Base-by-base conservation (phyloP, 495 filamentous ascomycete species). In the Penicillium lagena region DNA sequence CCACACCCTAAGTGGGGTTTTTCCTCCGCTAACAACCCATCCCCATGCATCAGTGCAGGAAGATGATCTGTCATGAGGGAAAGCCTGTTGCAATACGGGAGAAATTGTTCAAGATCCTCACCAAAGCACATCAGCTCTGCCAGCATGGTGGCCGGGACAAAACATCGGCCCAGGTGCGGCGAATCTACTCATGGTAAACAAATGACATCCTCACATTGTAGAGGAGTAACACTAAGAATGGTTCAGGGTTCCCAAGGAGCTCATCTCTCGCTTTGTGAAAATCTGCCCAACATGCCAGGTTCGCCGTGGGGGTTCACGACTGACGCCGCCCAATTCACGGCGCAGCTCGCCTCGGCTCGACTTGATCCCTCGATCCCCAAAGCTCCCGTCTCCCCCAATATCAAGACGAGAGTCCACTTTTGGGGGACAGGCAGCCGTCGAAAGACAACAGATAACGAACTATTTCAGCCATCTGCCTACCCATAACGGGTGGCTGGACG, bases 101-200 rank as follows among this genome's bases (percentile, higher is more conserved):
- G 56, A 72, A 77, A 42, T 44, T 80, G 12, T 79, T 77, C 55
- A 71, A 75, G 43, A 73, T 80, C 34, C 66, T 80, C 46, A 78
- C 73, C 32, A 72, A 62, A 29, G 76, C 77, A 35, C 77, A 80
- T 49, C 70, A 74, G 30, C 73, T 76, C 50, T 78, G 76, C 27
- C 73, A 79, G 39, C 77, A 80, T 52, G 77, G 77, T 47, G 77
- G 77, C n/a, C 68, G 77, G 41, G 77, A 80, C 54, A 79, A 79
- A 54, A 80, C 77, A 28, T 80, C 77, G 12, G 72, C 72, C 12
- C 71, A 78, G 43, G 77, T 80, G 30, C 70, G 77, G 40, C 69
- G 73, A 30, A 67, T 73, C 40, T 80, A 76, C 52, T 79, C 76
- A 51, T 80, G 77, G 77, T 80, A 68, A 12, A 67, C 47, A 47